Percentiles rank a stretch among this genome's conserved stretches.
Evolutionary conservation across 1,284 basidiomycete species (phyloP).

Genomic region (Apiotrichum montevideense): DNA sequence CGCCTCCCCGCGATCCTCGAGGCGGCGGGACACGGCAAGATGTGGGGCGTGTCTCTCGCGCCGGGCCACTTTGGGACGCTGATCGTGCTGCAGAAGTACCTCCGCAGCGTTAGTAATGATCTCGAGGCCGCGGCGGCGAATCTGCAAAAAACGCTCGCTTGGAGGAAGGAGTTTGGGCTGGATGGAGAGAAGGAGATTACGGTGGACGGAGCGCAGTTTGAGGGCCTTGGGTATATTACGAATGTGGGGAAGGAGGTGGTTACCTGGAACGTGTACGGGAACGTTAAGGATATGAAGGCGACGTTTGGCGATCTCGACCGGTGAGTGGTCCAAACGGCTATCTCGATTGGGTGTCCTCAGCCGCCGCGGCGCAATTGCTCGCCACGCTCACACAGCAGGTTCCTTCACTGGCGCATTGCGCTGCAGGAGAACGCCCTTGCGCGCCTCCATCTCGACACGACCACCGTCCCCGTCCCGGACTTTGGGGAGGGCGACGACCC

Average conservation of each 20-base stretch:
- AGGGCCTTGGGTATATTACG: conserved; percentile 26
- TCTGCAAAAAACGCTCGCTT: conserved; percentile 20
- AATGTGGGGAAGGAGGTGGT: conserved; percentile 17
- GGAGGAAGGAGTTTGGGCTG: conserved; percentile 24
- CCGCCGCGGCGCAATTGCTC: background rate
- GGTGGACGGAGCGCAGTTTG: conserved; percentile 11
- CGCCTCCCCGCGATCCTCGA: conserved; percentile 16
- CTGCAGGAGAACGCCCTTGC: conserved; percentile 22
- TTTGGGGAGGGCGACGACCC: conserved; percentile 15
- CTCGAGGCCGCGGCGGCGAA: conserved; percentile 14
- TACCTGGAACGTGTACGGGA: conserved; percentile 29
- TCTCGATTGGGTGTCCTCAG: no score
- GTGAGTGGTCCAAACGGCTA: conserved; percentile 6
- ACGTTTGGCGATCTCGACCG: conserved; percentile 26
- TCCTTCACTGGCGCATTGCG: conserved; percentile 26
- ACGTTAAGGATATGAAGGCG: conserved; percentile 16
- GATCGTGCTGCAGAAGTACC: conserved; percentile 26
- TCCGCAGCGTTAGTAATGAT: conserved; percentile 16
- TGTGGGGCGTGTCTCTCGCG: conserved; percentile 26
- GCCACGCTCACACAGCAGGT: conserved; percentile 8
- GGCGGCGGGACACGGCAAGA: conserved; percentile 15
- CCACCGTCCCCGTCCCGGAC: conserved; percentile 21
- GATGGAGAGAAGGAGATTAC: background rate
- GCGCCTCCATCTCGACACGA: conserved; percentile 18
- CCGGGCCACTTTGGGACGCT: conserved; percentile 16